These are phyloP conservation scores for Brettanomyces bruxellensis DNA, from an alignment of 805 yeast species.

Conservation along the genomic window DNA sequence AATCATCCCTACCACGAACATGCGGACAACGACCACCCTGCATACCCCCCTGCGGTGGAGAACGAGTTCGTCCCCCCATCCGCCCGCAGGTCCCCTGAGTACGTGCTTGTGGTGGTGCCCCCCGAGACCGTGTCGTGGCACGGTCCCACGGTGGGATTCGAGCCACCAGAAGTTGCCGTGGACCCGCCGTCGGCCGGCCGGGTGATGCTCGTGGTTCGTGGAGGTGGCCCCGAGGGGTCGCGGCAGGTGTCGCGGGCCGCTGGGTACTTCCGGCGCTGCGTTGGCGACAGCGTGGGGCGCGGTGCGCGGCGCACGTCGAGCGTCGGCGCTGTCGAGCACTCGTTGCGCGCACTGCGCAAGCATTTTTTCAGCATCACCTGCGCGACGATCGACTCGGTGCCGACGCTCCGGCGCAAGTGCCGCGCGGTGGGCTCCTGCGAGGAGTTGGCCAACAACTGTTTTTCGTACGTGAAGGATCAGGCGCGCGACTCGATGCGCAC, in stretches of 20 bases:
- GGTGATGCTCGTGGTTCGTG: conserved; percentile 57
- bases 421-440: conserved; percentile 55
- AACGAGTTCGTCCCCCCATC: neutral
- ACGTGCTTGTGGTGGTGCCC: conserved; percentile 66
- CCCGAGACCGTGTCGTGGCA: conserved; percentile 85
- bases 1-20: conserved; percentile 2
- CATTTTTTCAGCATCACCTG: conserved; percentile 60
- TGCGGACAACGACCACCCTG: conserved; percentile 7
- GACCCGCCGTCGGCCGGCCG: conserved; percentile 45
- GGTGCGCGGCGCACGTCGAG: conserved; percentile 46
- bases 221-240: conserved; percentile 35
- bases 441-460: conserved; percentile 67
- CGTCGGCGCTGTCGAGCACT: conserved; percentile 61
- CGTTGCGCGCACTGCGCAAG: conserved; percentile 56
- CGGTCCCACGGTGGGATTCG: conserved; percentile 59
- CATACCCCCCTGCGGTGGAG: conserved; percentile 10
- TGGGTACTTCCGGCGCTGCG: conserved; percentile 46
- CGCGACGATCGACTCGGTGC: conserved; percentile 53
- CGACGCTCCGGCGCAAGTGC: conserved; percentile 43
- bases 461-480: conserved; percentile 71
- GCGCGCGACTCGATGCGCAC: conserved; percentile 63
- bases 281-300: conserved; percentile 42
- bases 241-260: conserved; percentile 42
- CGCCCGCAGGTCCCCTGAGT: conserved; percentile 14
- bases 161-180: conserved; percentile 39